These are phyloP conservation scores for Bremia lactucae DNA, from an alignment of 352 stramenopile species.

Conservation along the genomic window DNA sequence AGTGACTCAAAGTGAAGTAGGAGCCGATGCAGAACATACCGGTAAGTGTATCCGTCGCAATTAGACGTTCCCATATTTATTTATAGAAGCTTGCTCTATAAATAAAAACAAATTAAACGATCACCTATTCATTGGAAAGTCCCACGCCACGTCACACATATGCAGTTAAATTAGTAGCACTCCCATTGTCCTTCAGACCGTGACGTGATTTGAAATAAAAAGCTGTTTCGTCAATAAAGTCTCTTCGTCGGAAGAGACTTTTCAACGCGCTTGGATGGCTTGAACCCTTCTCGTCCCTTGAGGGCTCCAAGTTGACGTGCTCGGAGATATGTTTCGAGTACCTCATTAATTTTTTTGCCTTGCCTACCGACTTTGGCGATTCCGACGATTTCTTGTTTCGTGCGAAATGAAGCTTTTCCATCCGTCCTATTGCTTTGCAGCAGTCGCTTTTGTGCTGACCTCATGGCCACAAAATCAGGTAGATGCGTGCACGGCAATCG, in stretches of 20 bases:
- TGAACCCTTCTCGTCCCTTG: constrained; percentile 12
- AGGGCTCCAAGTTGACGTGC: not conserved
- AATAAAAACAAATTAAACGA: not conserved
- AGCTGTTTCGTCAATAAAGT: constrained; percentile 6
- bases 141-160: no score
- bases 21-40: constrained; percentile 6
- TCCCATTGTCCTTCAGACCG: no score
- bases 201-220: constrained; percentile 11
- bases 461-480: constrained; percentile 9
- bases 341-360: no score
- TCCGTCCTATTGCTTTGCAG: constrained; percentile 2
- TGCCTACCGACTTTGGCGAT: no score
- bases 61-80: constrained; percentile 5
- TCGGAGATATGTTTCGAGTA: no score
- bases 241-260: constrained; percentile 11
- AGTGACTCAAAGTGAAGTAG: constrained; percentile 1
- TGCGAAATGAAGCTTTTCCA: constrained; percentile 16
- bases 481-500: constrained; percentile 82
- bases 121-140: constrained; percentile 2
- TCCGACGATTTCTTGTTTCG: no score
- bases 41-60: constrained; percentile 17
- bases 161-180: no score
- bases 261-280: constrained; percentile 4
- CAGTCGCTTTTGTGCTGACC: constrained; percentile 2
- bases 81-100: not conserved